Percentiles rank a stretch among this genome's conserved stretches.
Evolutionary conservation across 1,139 yeast species (phyloP).

Genomic region (Geotrichum candidum): DNA sequence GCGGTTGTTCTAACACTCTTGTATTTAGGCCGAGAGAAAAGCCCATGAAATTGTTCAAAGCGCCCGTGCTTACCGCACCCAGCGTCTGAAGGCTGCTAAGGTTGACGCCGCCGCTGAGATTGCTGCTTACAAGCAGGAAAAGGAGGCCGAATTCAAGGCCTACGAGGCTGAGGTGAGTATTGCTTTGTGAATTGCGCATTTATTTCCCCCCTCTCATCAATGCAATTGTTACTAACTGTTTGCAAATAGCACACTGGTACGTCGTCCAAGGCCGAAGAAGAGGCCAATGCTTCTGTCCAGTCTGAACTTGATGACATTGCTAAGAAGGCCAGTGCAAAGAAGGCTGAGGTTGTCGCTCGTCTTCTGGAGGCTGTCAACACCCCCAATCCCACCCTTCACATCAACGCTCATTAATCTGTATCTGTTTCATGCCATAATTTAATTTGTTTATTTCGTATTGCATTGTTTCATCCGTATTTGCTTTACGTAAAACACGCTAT

Average conservation of each 20-base stretch:
- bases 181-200: background rate
- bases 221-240: background rate
- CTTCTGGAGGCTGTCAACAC: slow-evolving; percentile 73
- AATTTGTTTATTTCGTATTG: background rate
- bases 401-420: slow-evolving; percentile 49
- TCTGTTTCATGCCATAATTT: background rate
- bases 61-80: slow-evolving; percentile 83
- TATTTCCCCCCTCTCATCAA: background rate
- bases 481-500: background rate
- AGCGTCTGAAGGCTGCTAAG: slow-evolving; percentile 89
- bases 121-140: slow-evolving; percentile 74
- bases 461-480: background rate
- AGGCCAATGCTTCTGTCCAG: slow-evolving; percentile 51
- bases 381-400: slow-evolving; percentile 77
- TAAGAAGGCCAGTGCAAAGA: slow-evolving; percentile 51
- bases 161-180: slow-evolving; percentile 51
- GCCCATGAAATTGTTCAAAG: slow-evolving; percentile 92
- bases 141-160: slow-evolving; percentile 73
- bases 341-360: slow-evolving; percentile 61
- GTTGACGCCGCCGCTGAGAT: slow-evolving; percentile 88
- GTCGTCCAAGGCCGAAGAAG: slow-evolving; percentile 62
- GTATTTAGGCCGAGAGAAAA: slow-evolving; percentile 76
- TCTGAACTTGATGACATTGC: slow-evolving; percentile 50
- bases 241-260: slow-evolving; percentile 49
- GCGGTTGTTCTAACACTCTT: background rate